Conservation (phyloP, 2,329 filamentous ascomycete genomes). For the Neonectria neomacrospora region DNA sequence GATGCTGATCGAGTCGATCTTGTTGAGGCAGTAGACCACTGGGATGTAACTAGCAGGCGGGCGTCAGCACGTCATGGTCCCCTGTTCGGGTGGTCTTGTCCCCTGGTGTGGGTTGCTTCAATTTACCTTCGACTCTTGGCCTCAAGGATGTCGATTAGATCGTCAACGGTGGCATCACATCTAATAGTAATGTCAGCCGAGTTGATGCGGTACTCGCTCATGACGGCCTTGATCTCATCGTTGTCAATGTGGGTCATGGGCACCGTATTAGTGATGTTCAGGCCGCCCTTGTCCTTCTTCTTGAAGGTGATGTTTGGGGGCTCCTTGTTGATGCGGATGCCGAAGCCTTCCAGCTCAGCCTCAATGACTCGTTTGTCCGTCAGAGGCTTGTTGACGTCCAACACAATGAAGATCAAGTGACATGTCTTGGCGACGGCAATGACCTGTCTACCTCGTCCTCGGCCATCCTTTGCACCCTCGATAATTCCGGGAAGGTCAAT, state of each 20-base stretch:
- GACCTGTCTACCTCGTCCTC: conserved; percentile 96
- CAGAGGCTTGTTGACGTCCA: conserved; percentile 98
- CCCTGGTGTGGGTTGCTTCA: conserved; percentile 19
- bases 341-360: conserved; percentile 93
- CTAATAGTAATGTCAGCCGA: conserved; percentile 98
- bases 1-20: conserved; percentile 98
- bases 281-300: conserved; percentile 98
- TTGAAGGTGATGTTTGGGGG: conserved; percentile 99
- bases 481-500: conserved; percentile 99
- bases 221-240: conserved; percentile 97
- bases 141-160: conserved; percentile 95
- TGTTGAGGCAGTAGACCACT: conserved; percentile 99
- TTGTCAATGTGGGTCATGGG: conserved; percentile 92
- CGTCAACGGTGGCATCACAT: conserved; percentile 96
- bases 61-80: conserved; percentile 28
- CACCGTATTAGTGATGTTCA: conserved; percentile 95
- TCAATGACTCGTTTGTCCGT: conserved; percentile 98
- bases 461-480: conserved; percentile 97
- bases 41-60: conserved; percentile 82
- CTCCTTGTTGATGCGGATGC: conserved; percentile 96
- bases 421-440: conserved; percentile 99
- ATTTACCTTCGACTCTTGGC: conserved; percentile 78
- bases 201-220: conserved; percentile 96
- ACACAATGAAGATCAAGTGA: conserved; percentile 97
- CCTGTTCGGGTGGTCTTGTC: conserved; percentile 11